Evolutionary conservation across 768 basidiomycete genomes (phyloP).

Genomic region (Chalciporus piperatus): DNA sequence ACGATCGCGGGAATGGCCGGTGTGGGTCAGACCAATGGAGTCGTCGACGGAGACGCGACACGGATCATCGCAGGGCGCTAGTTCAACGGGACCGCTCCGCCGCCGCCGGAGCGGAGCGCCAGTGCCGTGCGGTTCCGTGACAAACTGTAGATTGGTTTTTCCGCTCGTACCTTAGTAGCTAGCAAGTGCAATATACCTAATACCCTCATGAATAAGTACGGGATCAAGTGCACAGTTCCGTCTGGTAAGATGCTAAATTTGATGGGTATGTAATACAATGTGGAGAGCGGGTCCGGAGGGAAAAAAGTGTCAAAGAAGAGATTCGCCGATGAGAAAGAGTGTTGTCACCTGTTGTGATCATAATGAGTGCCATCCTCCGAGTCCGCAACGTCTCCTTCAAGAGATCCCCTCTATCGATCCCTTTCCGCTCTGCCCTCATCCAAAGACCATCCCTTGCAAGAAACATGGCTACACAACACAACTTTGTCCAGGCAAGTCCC

Average conservation of each 20-base stretch:
- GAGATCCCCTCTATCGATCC: background rate
- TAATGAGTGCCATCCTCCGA: constrained; percentile 5
- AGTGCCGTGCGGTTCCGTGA: background rate
- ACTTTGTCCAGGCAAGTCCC: constrained; percentile 22
- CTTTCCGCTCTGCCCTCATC: background rate
- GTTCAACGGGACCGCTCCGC: background rate
- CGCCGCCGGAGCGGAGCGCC: constrained; percentile 16
- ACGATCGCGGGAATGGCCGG: constrained; percentile 67
- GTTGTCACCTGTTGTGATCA: constrained; percentile 16
- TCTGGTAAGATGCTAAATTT: background rate
- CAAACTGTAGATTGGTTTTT: background rate
- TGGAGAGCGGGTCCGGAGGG: too few species aligned
- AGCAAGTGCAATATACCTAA: too few species aligned
- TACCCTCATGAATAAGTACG: too few species aligned
- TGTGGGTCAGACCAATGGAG: constrained; percentile 45
- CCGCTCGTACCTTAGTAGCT: too few species aligned
- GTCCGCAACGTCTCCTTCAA: constrained; percentile 10
- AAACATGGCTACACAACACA: constrained; percentile 18
- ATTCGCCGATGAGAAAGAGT: constrained; percentile 10
- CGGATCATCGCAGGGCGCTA: constrained; percentile 36
- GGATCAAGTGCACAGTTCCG: background rate
- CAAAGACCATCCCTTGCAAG: background rate
- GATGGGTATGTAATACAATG: too few species aligned
- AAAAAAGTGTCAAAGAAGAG: too few species aligned
- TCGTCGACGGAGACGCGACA: constrained; percentile 26